phyloP scores from a whole-genome alignment of 306 rosid genomes.

The Parietaria judaica region DNA sequence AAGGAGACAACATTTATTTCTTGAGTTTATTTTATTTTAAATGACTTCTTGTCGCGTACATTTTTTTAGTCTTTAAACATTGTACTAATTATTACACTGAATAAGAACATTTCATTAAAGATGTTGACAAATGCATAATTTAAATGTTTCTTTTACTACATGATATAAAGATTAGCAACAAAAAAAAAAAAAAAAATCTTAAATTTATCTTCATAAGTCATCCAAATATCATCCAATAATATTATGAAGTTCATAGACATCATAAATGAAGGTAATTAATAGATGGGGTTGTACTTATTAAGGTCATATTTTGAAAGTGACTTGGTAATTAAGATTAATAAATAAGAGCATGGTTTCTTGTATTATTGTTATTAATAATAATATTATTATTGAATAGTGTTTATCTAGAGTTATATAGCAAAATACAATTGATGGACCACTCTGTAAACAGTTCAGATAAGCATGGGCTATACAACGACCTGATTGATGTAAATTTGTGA shows the following conservation, averaged over 20 bases:
- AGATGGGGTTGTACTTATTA: neutral
- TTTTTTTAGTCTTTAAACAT: no score
- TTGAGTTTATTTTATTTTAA: no score
- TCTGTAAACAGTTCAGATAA: slow-evolving; percentile 14
- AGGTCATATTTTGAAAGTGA: slow-evolving; percentile 15
- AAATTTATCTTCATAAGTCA: no score
- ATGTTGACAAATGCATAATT: no score
- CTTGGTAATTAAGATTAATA: neutral
- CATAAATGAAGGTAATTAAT: slow-evolving; percentile 1
- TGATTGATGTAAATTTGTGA: slow-evolving; percentile 51
- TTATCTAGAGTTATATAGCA: slow-evolving; percentile 1
- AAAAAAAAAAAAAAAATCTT: no score
- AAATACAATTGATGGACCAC: slow-evolving; percentile 9
- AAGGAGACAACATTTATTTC: no score
- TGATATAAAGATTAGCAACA: no score
- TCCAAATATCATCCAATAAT: no score
- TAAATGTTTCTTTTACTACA: no score
- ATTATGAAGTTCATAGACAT: neutral
- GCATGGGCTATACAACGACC: slow-evolving; percentile 40
- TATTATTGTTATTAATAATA: slow-evolving; percentile 3
- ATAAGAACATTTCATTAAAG: no score
- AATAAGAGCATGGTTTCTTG: slow-evolving; percentile 11
- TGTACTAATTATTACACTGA: no score
- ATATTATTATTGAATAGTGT: neutral
- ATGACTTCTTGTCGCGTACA: no score